Evolutionary conservation across 768 basidiomycete species (phyloP), one percentile per base, ranked within the genome.

Genomic region (Suillus tomentosus): DNA sequence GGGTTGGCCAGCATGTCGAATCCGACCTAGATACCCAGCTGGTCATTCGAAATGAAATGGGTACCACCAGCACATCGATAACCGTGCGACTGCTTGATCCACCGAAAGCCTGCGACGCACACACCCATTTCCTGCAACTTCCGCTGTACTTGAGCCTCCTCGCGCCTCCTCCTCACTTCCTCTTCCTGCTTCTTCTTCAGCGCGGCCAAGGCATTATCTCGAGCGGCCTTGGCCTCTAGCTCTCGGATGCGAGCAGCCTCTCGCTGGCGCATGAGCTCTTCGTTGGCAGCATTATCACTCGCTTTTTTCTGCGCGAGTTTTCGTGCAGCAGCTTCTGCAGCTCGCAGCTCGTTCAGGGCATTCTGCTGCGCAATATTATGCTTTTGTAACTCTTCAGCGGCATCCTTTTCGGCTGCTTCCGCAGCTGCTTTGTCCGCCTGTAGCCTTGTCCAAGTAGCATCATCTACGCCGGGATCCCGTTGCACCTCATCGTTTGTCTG

Each of bases 241-340:
- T 73, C 77, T 3, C 71, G 69, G n/a, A 76, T 67, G 1, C 76
- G 71, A 13, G 73, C 74, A 9, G 34, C 60, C 43, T 47, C 43
- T 51, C 60, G 60, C 31, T 51, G n/a, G 15, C 27, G 45, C 47
- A 89, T 90, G 87, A 45, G 91, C 89, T 42, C 91, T 88, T 72
- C 91, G 66, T 92, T 91, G 0, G 90, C 79, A 0, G 88, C 88
- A 14, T 40, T 40, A 64, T 64, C 62, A 58, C 64, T 67, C 70
- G 71, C 62, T 64, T 47, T 62, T 64, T 64, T 57, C 70, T 48
- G 61, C 7, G 55, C 67, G 2, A 63, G 71, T 47, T 64, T 43
- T 47, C 63, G 66, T 4, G 66, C 66, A 34, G 34, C 22, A 55
- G 56, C 67, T 51, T 60, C 62, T 14, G 62, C 53, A n/a, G 59